Percentiles rank a stretch among this genome's conserved stretches.
phyloP scores from a whole-genome alignment of 331 rosid genomes.

The Quercus phellos region DNA sequence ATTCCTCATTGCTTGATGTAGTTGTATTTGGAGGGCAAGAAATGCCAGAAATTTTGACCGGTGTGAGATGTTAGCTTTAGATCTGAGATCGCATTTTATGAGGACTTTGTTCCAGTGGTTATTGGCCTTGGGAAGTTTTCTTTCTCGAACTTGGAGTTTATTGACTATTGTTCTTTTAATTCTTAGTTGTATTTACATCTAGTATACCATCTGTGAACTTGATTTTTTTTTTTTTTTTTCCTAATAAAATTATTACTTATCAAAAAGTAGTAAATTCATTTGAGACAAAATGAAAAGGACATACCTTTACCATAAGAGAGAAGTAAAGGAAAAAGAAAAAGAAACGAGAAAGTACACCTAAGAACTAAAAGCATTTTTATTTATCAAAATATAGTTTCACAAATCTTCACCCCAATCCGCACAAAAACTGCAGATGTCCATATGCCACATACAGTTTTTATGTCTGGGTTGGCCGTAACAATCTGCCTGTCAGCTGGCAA shows the following conservation, averaged over 20 bases:
- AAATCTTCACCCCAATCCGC: constrained; percentile 1
- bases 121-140: no score
- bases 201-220: no score
- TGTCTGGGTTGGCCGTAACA: constrained; percentile 83
- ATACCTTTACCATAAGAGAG: background rate
- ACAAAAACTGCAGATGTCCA: background rate
- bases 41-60: no score
- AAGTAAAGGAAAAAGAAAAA: background rate
- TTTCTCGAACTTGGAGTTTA: no score
- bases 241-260: background rate
- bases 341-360: background rate
- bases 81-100: no score
- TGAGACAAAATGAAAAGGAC: background rate
- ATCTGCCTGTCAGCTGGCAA: constrained; percentile 85
- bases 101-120: no score
- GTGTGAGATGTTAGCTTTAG: no score
- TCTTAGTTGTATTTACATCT: no score
- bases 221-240: background rate
- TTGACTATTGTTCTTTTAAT: no score
- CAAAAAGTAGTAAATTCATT: background rate
- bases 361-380: background rate
- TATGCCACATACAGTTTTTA: constrained; percentile 53
- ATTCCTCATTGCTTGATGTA: no score
- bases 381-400: constrained; percentile 6
- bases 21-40: no score